Base-by-base conservation (phyloP, 352 stramenopile genomes). In the Pythium pyrilobum region DNA sequence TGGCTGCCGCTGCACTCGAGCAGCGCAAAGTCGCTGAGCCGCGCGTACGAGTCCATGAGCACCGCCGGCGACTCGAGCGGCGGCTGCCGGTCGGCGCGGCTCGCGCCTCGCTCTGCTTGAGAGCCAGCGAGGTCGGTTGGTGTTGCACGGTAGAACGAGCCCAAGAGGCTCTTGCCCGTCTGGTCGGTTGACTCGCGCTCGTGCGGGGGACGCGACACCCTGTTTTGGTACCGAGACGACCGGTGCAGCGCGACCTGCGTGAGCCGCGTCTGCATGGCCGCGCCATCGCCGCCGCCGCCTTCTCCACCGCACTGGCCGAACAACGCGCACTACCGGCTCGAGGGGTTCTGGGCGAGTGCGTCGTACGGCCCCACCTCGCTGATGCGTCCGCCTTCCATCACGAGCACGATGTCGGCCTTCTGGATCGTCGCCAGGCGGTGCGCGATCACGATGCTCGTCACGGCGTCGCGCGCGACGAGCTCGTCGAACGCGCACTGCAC, bases 401-500 rank as follows among this genome's bases (percentile, higher is more conserved):
- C 81, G 33, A 77, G 81, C 65, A 96, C 95, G 2, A 76, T 52
- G 62, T 93, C 69, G 0, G 87, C 80, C 47, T 86, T 73, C 27
- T 71, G 55, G 45, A 95, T 77, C 4, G 85, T 95, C 23, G 66
- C 82, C 5, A 96, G 52, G 9, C 85, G 66, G 61, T 96, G 85
- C 0, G 87, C 87, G 28, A 96, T 74, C 11, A 87, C 67, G 23
- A 96, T 71, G 2, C 79, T 81, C 8, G 89, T 96, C 4, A 70
- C 65, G 31, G 65, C 98, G 2, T 87, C 66, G 12, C 64, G 57
- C 8, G 57, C 53, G 18, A 82, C 44, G 11, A 94, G 55, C 21
- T 46, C 24, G 36, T 90, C 64, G 10, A 98, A 70, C 20, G 91
- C 90, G 28, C 94, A 73, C 65, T 98, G 92, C 21, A 98, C 87